Evolutionary conservation across 345 rosid species (phyloP), one percentile per base, ranked within the genome.

Genomic region (Jatropha curcas): DNA sequence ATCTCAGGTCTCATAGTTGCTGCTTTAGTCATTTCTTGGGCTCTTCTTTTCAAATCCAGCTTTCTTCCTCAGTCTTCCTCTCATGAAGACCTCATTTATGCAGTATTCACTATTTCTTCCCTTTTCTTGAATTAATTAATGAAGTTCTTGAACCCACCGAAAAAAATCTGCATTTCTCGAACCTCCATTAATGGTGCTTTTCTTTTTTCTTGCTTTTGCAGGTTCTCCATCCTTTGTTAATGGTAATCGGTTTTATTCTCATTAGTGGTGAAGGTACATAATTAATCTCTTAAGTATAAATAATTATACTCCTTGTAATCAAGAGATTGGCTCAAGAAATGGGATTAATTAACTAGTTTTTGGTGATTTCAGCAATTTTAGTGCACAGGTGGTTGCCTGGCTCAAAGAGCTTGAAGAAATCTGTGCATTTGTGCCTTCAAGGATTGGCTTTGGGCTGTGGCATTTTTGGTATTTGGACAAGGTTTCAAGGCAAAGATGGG

Each of bases 251-350:
- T 73, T 90, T 94, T 86, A 92, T 92, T 71, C 82, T 92, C 76
- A 72, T 90, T 60, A 92, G 95, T 76, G 98, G 98, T 72, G 98
- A 94, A 94, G 98, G 97, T 91, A 84, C n/a, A n/a, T n/a, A n/a
- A n/a, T n/a, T n/a, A n/a, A n/a, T n/a, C n/a, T n/a, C n/a, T n/a
- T n/a, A n/a, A 43, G 19, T 35, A n/a, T 51, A 13, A 8, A 37
- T 41, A 24, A 30, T 24, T 55, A 51, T 8, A 16, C 9, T 61
- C 31, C 1, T 34, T 33, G 55, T 65, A 12, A 9, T 0, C 27
- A 22, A 65, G 35, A 30, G 4, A 48, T 11, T 24, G 35, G 33
- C 43, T 55, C 19, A 33, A 57, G 52, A 74, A 43, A 22, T 68
- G 67, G 41, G 20, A 1, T 48, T 45, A 9, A 13, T 35, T 41